phyloP scores from a whole-genome alignment of 1,284 basidiomycete genomes.

The Austroboletus niveus region DNA sequence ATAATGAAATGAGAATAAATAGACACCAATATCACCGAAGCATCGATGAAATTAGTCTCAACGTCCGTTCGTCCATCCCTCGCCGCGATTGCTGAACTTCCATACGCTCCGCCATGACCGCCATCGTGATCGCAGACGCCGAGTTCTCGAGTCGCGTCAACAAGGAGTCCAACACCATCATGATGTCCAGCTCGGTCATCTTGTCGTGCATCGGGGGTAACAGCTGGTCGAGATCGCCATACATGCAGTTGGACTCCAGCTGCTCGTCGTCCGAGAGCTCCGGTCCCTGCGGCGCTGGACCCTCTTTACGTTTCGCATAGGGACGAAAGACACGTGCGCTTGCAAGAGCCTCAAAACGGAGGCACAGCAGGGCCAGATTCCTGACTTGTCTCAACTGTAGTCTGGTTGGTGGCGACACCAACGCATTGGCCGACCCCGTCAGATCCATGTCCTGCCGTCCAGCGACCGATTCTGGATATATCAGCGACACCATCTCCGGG shows the following conservation, averaged over 20 bases:
- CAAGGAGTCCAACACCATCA: slow-evolving; percentile 73
- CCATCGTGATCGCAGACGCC: slow-evolving; percentile 54
- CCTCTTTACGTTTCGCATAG: slow-evolving; percentile 45
- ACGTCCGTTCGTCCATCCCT: slow-evolving; percentile 47
- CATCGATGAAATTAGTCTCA: slow-evolving; percentile 38
- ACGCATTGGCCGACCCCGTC: slow-evolving; percentile 37
- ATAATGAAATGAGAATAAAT: slow-evolving; percentile 1
- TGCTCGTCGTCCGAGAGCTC: slow-evolving; percentile 33
- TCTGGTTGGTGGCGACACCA: slow-evolving; percentile 9
- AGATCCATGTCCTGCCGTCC: slow-evolving; percentile 71
- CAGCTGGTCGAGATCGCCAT: slow-evolving; percentile 64
- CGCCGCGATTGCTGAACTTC: slow-evolving; percentile 31
- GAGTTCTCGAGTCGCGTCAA: slow-evolving; percentile 80
- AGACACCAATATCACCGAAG: slow-evolving; percentile 10
- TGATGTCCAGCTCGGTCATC: slow-evolving; percentile 75
- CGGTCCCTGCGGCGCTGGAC: slow-evolving; percentile 31
- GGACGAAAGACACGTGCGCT: slow-evolving; percentile 62
- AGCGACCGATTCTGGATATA: slow-evolving; percentile 80
- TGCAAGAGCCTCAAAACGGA: slow-evolving; percentile 83
- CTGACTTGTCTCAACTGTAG: slow-evolving; percentile 63
- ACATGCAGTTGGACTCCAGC: slow-evolving; percentile 40
- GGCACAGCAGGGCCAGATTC: slow-evolving; percentile 71
- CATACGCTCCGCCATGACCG: slow-evolving; percentile 25
- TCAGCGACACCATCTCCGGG: slow-evolving; percentile 80
- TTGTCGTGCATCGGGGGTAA: slow-evolving; percentile 74